These are phyloP conservation scores for Acanthamoeba castellanii DNA, from an alignment of 208 protist species.

Conservation along the genomic window DNA sequence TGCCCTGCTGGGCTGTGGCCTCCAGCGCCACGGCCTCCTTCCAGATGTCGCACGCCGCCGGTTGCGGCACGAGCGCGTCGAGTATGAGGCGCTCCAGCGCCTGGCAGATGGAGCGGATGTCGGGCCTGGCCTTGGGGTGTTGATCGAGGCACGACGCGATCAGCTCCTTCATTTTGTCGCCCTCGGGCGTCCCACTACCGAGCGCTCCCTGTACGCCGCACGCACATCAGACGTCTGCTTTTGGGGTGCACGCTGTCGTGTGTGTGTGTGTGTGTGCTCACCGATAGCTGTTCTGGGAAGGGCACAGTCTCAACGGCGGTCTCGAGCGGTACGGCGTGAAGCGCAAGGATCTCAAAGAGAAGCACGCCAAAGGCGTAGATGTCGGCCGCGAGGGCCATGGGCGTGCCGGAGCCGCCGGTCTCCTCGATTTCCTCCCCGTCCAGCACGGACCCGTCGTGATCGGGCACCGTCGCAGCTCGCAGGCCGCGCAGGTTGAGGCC, in stretches of 20 bases:
- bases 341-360: conserved; percentile 53
- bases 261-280: background rate
- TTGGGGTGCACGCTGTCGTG: too few relatives aligned
- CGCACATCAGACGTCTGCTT: background rate
- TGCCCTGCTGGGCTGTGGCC: conserved; percentile 15
- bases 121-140: background rate
- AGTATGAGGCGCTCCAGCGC: conserved; percentile 30
- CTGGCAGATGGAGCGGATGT: conserved; percentile 26
- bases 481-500: conserved; percentile 20
- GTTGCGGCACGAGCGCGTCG: background rate
- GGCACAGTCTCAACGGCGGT: background rate
- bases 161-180: conserved; percentile 8
- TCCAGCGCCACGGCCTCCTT: conserved; percentile 29
- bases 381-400: background rate
- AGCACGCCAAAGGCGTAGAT: conserved; percentile 68
- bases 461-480: background rate
- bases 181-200: background rate
- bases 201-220: background rate
- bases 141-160: conserved; percentile 59
- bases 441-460: background rate
- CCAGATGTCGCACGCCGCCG: background rate
- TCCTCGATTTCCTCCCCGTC: background rate
- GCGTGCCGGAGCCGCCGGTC: background rate
- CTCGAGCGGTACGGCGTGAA: background rate
- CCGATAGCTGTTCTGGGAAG: background rate